Evolutionary conservation across 2,329 filamentous ascomycete genomes (phyloP).

Genomic region (Coniochaeta prunicola): DNA sequence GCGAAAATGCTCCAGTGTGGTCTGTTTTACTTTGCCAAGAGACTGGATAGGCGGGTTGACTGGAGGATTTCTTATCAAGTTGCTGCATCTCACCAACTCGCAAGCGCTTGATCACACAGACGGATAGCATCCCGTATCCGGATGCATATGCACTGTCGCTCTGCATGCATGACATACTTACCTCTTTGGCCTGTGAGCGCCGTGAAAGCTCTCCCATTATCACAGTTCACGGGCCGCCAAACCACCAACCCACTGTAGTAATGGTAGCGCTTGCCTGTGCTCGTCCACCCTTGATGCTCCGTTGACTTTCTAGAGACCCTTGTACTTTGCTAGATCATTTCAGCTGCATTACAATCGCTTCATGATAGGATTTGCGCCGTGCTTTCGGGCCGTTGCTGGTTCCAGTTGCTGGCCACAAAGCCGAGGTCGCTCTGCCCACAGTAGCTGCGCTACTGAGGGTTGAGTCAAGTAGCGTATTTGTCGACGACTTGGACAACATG

Average conservation of each 20-base stretch:
- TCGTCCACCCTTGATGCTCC: not conserved
- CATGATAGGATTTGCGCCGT: not conserved
- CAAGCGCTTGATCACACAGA: not conserved
- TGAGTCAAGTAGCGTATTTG: not conserved
- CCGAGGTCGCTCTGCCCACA: not conserved
- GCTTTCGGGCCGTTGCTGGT: not conserved
- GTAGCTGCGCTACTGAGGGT: not conserved
- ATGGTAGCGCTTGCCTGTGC: not conserved
- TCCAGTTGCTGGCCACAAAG: not conserved
- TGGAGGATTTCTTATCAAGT: not conserved
- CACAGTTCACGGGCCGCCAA: not conserved
- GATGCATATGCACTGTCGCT: not conserved
- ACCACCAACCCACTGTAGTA: not conserved
- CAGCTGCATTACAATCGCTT: not conserved
- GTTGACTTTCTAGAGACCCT: not conserved
- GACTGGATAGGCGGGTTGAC: not conserved
- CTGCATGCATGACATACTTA: not conserved
- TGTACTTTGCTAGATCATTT: not conserved
- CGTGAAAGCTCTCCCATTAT: not conserved
- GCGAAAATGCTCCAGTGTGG: not conserved
- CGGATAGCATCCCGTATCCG: not conserved
- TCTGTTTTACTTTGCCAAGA: not conserved
- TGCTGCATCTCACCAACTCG: not conserved
- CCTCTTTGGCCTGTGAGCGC: not conserved
- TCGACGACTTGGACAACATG: not conserved